Conservation (phyloP, 768 basidiomycete genomes). For the Royoungia palumana region DNA sequence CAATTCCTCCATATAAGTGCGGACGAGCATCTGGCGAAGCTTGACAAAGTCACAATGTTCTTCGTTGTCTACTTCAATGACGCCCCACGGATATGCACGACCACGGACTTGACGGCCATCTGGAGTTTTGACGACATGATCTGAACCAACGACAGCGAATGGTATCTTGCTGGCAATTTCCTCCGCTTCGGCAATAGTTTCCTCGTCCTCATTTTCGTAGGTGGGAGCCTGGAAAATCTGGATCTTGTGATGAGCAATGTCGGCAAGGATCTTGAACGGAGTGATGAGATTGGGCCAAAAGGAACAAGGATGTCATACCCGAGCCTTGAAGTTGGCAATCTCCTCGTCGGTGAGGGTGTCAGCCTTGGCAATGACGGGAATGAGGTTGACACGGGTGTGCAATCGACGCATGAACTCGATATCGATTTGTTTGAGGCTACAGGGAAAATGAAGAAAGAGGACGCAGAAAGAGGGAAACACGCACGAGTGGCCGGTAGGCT, state of each 20-base stretch:
- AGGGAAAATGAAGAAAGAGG: neutral
- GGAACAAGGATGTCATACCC: constrained; percentile 47
- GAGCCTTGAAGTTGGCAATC: constrained; percentile 85
- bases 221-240: constrained; percentile 97
- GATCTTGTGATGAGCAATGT: constrained; percentile 94
- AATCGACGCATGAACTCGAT: constrained; percentile 98
- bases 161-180: constrained; percentile 98
- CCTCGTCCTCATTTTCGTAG: constrained; percentile 98
- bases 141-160: constrained; percentile 96
- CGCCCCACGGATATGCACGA: constrained; percentile 96
- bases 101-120: constrained; percentile 94
- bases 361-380: constrained; percentile 97
- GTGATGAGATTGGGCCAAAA: neutral
- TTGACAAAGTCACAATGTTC: constrained; percentile 99
- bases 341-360: constrained; percentile 98
- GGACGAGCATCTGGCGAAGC: constrained; percentile 97
- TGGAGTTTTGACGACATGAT: constrained; percentile 72
- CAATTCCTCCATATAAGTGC: constrained; percentile 99
- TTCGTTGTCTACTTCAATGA: constrained; percentile 99
- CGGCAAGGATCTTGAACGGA: constrained; percentile 70
- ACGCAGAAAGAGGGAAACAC: constrained; percentile 22
- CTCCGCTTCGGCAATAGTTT: constrained; percentile 94
- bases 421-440: constrained; percentile 93
- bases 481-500: constrained; percentile 97
- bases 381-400: constrained; percentile 96